Conservation (phyloP, 2,329 filamentous ascomycete species). For the Amylocarpus encephaloides region DNA sequence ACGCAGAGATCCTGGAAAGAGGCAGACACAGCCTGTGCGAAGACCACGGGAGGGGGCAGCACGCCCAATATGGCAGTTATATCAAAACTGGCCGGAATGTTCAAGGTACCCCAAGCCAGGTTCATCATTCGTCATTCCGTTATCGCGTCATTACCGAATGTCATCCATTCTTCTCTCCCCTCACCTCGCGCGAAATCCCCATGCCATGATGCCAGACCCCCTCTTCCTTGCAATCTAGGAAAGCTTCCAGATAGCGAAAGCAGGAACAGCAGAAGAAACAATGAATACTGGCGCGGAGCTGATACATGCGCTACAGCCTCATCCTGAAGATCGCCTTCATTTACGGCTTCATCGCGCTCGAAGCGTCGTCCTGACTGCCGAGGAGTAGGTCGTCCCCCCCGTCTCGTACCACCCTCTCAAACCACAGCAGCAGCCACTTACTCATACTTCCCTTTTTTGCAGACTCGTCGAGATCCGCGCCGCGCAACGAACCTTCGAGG, state of each 20-base stretch:
- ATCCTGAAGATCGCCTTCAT: constrained; percentile 68
- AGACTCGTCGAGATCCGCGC: constrained; percentile 86
- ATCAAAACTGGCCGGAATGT: constrained; percentile 16
- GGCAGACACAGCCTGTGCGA: background rate
- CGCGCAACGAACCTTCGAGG: constrained; percentile 93
- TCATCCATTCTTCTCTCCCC: background rate
- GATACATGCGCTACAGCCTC: constrained; percentile 40
- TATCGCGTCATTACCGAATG: constrained; percentile 1
- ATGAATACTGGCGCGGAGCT: constrained; percentile 1
- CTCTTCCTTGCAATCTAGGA: background rate
- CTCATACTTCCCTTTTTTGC: constrained; percentile 3
- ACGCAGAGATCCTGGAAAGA: background rate
- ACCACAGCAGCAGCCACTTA: background rate
- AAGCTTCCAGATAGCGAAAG: background rate
- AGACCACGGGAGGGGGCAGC: background rate
- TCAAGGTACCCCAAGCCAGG: constrained; percentile 17
- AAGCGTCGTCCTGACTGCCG: constrained; percentile 71
- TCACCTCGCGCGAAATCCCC: background rate
- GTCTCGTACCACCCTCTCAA: constrained; percentile 1
- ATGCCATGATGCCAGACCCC: background rate
- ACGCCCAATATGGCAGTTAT: background rate
- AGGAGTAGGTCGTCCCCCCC: constrained; percentile 44
- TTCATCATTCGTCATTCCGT: background rate
- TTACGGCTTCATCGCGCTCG: constrained; percentile 78
- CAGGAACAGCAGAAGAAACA: background rate